These are phyloP conservation scores for Candida germanica DNA, from an alignment of 805 yeast genomes.

Conservation along the genomic window DNA sequence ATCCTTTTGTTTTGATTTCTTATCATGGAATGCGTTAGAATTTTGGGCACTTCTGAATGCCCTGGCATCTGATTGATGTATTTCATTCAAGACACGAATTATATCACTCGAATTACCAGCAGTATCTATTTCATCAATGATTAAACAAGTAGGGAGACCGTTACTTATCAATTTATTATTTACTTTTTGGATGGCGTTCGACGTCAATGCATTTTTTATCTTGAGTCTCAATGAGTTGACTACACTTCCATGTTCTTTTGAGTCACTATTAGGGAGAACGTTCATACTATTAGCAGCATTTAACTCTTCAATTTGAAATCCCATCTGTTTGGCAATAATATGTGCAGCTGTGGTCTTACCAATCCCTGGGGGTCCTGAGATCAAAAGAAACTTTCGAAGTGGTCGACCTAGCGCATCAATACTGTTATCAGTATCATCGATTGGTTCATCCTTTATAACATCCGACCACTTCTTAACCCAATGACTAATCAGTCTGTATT, in stretches of 20 bases:
- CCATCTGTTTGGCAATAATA: slow-evolving; percentile 75
- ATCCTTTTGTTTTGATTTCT: slow-evolving; percentile 18
- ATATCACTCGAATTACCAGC: slow-evolving; percentile 36
- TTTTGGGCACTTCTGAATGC: slow-evolving; percentile 31
- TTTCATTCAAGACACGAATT: slow-evolving; percentile 51
- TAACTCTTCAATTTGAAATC: slow-evolving; percentile 76
- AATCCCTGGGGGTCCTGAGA: slow-evolving; percentile 91
- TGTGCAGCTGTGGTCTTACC: slow-evolving; percentile 93
- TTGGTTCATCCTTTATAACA: slow-evolving; percentile 28
- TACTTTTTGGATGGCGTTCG: slow-evolving; percentile 56
- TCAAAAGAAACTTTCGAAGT: slow-evolving; percentile 57
- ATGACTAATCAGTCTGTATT: slow-evolving; percentile 34
- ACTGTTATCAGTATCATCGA: slow-evolving; percentile 6
- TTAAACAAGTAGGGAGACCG: slow-evolving; percentile 67
- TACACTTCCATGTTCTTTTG: slow-evolving; percentile 21
- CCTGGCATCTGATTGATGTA: slow-evolving; percentile 54
- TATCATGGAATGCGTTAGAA: slow-evolving; percentile 4
- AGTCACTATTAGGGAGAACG: slow-evolving; percentile 32
- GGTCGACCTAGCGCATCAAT: slow-evolving; percentile 36
- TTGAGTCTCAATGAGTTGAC: slow-evolving; percentile 31
- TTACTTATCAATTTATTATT: slow-evolving; percentile 27
- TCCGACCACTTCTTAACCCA: slow-evolving; percentile 41
- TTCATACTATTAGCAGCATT: slow-evolving; percentile 63
- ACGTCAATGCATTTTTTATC: slow-evolving; percentile 54
- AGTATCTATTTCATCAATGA: slow-evolving; percentile 84